phyloP scores from a whole-genome alignment of 1,139 yeast genomes.

The Blastobotrys aristatus region DNA sequence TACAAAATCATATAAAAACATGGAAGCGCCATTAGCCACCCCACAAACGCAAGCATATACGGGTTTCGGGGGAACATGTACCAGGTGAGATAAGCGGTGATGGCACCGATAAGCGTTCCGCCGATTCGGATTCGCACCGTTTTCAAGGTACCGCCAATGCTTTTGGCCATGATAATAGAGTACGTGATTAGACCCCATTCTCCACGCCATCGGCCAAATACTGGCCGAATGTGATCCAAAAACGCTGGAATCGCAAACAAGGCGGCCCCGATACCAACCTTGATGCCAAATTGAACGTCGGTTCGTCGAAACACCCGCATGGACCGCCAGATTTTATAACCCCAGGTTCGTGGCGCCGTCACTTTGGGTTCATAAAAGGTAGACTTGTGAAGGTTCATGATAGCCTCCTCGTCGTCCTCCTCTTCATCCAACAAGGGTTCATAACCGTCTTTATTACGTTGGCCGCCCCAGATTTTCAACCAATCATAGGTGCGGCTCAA shows the following conservation, averaged over 20 bases:
- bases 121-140: conserved; percentile 70
- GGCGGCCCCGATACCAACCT: conserved; percentile 77
- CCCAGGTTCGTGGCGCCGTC: background rate
- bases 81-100: conserved; percentile 58
- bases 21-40: conserved; percentile 55
- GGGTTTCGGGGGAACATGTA: conserved; percentile 52
- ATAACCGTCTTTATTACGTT: background rate
- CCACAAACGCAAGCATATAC: conserved; percentile 49
- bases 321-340: conserved; percentile 40
- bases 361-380: background rate
- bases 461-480: conserved; percentile 47
- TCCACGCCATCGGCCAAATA: conserved; percentile 63
- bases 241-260: conserved; percentile 65
- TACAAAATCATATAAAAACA: conserved; percentile 65
- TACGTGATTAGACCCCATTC: conserved; percentile 84
- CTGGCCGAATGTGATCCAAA: conserved; percentile 47
- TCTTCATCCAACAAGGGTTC: background rate
- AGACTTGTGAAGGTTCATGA: conserved; percentile 2
- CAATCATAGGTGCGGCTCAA: conserved; percentile 43
- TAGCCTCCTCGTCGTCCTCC: conserved; percentile 5
- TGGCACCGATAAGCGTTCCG: conserved; percentile 73
- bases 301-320: conserved; percentile 46
- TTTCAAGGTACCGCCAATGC: conserved; percentile 81
- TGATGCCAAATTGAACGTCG: conserved; percentile 72
- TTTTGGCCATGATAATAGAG: conserved; percentile 79